Base-by-base conservation (phyloP, 2,329 filamentous ascomycete species). In the Botryotinia narcissicola region DNA sequence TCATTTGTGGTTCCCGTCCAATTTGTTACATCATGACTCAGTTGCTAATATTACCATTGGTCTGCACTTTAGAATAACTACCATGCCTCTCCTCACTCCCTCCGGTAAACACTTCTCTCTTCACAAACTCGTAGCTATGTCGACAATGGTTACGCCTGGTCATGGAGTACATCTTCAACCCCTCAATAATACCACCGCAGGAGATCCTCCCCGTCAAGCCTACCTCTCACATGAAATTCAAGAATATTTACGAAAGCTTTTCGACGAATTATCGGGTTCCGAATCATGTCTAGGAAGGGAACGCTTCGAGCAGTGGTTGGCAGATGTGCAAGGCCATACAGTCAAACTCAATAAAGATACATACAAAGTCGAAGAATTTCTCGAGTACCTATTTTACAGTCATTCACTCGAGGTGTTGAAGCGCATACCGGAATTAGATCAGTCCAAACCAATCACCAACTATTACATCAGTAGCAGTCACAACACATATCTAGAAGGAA, bases 401-500 rank as follows among this genome's bases (percentile, higher is more conserved):
- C 61, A 75, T 57, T 79, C 75, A 35, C 75, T 81, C n/a, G 78
- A 81, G 70, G 76, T 76, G n/a, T 69, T 78, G 61, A 77, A 75
- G 51, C 72, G 73, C 6, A 32, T 76, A 9, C 61, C 74, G 18
- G 76, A 78, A 35, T 79, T 80, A 74, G 80, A 81, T 62, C 74
- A 79, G 60, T 76, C 78, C 10, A 80, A 74, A 71, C 80, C 80
- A 7, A 78, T 81, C 62, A 82, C 79, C 75, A 94, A 97, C 81
- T 98, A 98, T 84, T 98, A 94, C 82, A 95, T 98, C 81, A 97
- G 92, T 75, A 97, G 93, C 77, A 97, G 94, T 80, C 95, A 98
- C 84, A 98, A 98, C 81, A 98, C 95, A 0, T 98, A 97, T 81
- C 85, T 97, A 60, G 91, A 91, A 2, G 95, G 95, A 3, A 94